Evolutionary conservation across 2,329 filamentous ascomycete species (phyloP).

Genomic region (Coniochaeta sp.): DNA sequence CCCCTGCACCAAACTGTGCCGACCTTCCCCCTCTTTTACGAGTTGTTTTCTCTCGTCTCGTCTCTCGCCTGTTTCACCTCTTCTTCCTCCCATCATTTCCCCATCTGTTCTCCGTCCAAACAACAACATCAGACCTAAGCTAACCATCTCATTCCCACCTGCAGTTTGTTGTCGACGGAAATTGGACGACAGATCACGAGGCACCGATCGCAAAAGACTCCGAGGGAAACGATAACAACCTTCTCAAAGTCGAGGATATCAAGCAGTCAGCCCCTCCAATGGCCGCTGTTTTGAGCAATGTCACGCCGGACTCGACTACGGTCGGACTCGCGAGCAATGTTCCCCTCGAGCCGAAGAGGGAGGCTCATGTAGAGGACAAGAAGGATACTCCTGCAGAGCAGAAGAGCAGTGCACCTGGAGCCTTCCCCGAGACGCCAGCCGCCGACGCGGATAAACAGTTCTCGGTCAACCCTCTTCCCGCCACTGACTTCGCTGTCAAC

Average conservation of each 20-base stretch:
- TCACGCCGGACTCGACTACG: constrained; percentile 63
- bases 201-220: constrained; percentile 78
- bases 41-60: constrained; percentile 4
- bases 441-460: constrained; percentile 45
- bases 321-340: constrained; percentile 58
- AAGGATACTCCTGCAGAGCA: constrained; percentile 20
- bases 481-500: constrained; percentile 61
- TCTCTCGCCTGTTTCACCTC: constrained; percentile 11
- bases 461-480: constrained; percentile 55
- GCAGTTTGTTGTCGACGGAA: constrained; percentile 92
- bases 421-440: constrained; percentile 66
- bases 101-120: neutral
- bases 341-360: constrained; percentile 46
- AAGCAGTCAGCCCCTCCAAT: constrained; percentile 36
- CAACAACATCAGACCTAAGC: neutral
- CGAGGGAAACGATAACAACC: constrained; percentile 86
- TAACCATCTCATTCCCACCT: constrained; percentile 12
- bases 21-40: neutral
- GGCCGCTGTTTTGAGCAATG: constrained; percentile 52
- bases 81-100: constrained; percentile 4
- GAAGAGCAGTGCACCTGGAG: constrained; percentile 41
- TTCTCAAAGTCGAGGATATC: constrained; percentile 71
- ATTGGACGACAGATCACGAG: constrained; percentile 77
- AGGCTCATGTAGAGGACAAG: constrained; percentile 12
- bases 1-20: neutral